phyloP scores from a whole-genome alignment of 345 rosid species.

The Bruguiera gymnorhiza region DNA sequence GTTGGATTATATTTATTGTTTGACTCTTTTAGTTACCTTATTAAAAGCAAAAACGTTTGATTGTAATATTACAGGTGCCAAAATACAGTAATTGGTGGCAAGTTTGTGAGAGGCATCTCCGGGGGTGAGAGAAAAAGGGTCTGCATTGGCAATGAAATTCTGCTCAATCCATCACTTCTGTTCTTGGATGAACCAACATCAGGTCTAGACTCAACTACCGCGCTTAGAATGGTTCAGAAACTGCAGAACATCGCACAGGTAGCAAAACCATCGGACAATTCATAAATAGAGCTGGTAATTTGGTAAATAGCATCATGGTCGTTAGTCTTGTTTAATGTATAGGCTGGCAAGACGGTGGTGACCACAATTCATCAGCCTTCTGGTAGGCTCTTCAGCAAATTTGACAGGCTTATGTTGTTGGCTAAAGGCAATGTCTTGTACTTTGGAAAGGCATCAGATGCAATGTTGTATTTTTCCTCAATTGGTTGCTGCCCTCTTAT shows the following conservation, averaged over 20 bases:
- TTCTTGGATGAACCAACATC: constrained; percentile 98
- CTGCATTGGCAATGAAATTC: constrained; percentile 86
- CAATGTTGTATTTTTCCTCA: constrained; percentile 67
- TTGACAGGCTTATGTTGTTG: constrained; percentile 79
- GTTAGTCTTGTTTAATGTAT: background rate
- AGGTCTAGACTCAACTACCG: constrained; percentile 96
- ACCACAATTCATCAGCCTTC: constrained; percentile 98
- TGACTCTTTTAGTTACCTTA: too few species aligned
- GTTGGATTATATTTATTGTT: too few species aligned
- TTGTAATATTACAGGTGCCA: constrained; percentile 53
- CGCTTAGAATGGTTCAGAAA: constrained; percentile 72
- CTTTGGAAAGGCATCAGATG: constrained; percentile 93
- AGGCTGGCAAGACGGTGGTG: constrained; percentile 89
- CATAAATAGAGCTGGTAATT: too few species aligned
- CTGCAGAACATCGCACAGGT: constrained; percentile 89
- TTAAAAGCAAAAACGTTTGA: too few species aligned
- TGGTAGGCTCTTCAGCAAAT: constrained; percentile 87
- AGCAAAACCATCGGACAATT: background rate
- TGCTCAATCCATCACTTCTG: constrained; percentile 85
- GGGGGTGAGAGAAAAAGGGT: constrained; percentile 99
- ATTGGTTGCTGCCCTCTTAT: constrained; percentile 90
- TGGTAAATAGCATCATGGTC: too few species aligned
- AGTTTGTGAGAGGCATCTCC: constrained; percentile 87
- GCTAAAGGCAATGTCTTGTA: constrained; percentile 90
- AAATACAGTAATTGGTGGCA: constrained; percentile 92